Base-by-base conservation (phyloP, 78 protist genomes). In the Carpediemonas membranifera region DNA sequence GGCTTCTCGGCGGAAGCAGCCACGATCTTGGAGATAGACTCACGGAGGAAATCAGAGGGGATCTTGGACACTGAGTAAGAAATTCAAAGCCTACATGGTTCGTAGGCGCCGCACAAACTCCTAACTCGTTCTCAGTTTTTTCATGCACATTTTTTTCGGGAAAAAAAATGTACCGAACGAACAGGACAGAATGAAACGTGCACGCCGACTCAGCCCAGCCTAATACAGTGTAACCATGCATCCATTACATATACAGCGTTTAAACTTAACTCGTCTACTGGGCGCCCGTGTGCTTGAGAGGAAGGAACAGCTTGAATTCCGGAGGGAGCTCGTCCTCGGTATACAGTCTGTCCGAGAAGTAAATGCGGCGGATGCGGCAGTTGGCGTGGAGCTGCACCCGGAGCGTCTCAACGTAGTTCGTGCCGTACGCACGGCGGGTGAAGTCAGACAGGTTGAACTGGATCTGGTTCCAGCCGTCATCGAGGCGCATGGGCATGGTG, bases 401-500 rank as follows among this genome's bases (percentile, higher is more conserved):
- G 14, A 83, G 83, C 0, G 96, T 90, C 84, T 93, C 98, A 31
- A 86, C 71, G 74, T 89, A 91, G 71, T 84, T 74, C 25, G 96
- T 89, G 18, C 94, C 94, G 77, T 87, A 93, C n/a, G 94, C 95
- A 2, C 84, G 21, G 11, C 88, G 77, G 0, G 92, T 87, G 76
- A 90, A 84, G 68, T 93, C 94, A 14, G 84, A 54, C 24, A 93
- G 77, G 80, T 93, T 87, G 83, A 93, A 86, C 80, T 91, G 94
- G 59, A 93, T 86, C 78, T 87, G 93, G 60, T 90, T 90, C 98
- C 95, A 90, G 5, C 96, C 96, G 27, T 81, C 94, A 65, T 90
- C 96, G 16, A 93, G 78, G 18, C 87, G 52, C 92, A 93, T 86
- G 16, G 98, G 98, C 92, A 93, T 85, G 18, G 95, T 91, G 77